Evolutionary conservation across 352 stramenopile genomes (phyloP).

Genomic region (Globisporangium abappressorium): DNA sequence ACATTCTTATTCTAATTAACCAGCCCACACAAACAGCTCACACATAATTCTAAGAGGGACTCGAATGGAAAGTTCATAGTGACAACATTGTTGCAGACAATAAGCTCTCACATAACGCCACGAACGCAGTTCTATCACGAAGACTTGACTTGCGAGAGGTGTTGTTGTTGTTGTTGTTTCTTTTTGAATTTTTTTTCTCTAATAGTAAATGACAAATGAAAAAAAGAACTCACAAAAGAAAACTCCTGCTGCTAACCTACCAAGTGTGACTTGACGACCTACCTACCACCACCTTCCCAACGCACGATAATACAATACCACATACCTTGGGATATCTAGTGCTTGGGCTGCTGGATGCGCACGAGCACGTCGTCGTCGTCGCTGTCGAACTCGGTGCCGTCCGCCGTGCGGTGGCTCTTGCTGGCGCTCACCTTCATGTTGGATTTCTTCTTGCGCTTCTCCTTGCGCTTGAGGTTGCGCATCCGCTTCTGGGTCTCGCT

Average conservation of each 20-base stretch:
- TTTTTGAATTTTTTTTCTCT: slow-evolving; percentile 10
- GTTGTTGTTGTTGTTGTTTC: not conserved
- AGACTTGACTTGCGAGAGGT: too few relatives aligned
- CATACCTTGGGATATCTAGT: slow-evolving; percentile 3
- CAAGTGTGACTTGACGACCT: not conserved
- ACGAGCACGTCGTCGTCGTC: slow-evolving; percentile 27
- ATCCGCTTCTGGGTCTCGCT: slow-evolving; percentile 59
- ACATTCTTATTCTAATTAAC: slow-evolving; percentile 35
- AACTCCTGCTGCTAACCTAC: slow-evolving; percentile 4
- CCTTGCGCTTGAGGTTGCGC: slow-evolving; percentile 71
- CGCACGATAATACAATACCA: not conserved
- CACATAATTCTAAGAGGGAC: not conserved
- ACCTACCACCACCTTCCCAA: slow-evolving; percentile 1
- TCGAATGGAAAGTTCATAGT: not conserved
- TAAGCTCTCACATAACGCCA: too few relatives aligned
- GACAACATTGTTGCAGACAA: not conserved
- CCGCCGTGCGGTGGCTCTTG: slow-evolving; percentile 23
- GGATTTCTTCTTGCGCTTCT: slow-evolving; percentile 73
- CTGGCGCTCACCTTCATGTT: slow-evolving; percentile 43
- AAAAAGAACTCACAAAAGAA: not conserved
- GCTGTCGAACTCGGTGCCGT: slow-evolving; percentile 18
- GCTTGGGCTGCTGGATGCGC: slow-evolving; percentile 15
- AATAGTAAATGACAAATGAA: slow-evolving; percentile 14
- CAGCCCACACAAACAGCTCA: not conserved
- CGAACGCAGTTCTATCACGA: too few relatives aligned